Evolutionary conservation across 2,329 filamentous ascomycete genomes (phyloP), one percentile per base, ranked within the genome.

Genomic region (Venturia carpophila): DNA sequence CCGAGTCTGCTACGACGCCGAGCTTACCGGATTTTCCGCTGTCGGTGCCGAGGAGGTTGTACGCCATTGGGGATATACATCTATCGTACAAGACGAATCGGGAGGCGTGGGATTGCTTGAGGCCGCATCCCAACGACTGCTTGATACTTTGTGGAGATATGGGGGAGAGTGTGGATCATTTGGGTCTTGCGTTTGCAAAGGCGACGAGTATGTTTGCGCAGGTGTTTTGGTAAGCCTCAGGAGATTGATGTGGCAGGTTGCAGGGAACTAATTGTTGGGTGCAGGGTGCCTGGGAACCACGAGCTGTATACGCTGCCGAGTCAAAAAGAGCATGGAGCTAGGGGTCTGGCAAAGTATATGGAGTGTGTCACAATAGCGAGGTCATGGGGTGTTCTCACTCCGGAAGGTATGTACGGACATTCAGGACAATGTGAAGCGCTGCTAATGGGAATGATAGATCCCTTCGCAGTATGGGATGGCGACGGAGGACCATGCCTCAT

Each of bases 281-380:
- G 13, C n/a, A 58, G 52, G 52, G 52, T 58, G 11, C 83, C 83
- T 0, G 83, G 83, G 5, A 85, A 85, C 70, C 83, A 85, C 68
- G 83, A 85, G 74, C 77, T 85, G 15, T 85, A 84, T 71, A 82
- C 80, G 1, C 70, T 83, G 64, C 75, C 77, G 0, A 71, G 74
- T 4, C 70, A 77, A 30, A 73, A 75, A 58, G 34, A 62, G 17
- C 37, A 60, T 45, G 73, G 72, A 4, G 73, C 78, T 3, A 72
- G 77, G 5, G 83, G 83, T 65, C 79, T 82, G 69, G 75, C 72
- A 60, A 85, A 84, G 70, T 85, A 85, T 72, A 73, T 77, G 66
- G 78, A 82, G 62, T 85, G 83, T 70, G 75, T 85, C 13, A 76
- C 76, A n/a, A 70, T 82, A 4, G 83, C 83, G 30, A 79, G 80